These are phyloP conservation scores for Colletotrichum sp. DNA, from an alignment of 2,329 filamentous ascomycete genomes.

Conservation along the genomic window DNA sequence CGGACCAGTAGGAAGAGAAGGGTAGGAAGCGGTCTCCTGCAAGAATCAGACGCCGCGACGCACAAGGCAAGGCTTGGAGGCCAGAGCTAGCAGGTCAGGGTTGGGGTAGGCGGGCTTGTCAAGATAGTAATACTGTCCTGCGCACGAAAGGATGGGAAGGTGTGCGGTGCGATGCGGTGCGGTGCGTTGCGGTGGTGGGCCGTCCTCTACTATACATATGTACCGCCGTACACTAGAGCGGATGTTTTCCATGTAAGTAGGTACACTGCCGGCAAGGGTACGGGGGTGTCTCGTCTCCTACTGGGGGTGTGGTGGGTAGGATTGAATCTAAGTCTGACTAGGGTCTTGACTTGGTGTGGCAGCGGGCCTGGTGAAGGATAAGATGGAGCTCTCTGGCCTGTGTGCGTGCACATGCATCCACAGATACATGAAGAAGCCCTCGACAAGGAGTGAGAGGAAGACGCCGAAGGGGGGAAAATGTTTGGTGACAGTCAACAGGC, in stretches of 20 bases:
- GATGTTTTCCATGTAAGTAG: slow-evolving; percentile 7
- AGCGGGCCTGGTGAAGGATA: slow-evolving; percentile 10
- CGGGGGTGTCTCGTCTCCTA: slow-evolving; percentile 12
- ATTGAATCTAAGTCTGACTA: slow-evolving; percentile 20
- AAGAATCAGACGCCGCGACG: slow-evolving; percentile 24
- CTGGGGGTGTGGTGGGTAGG: slow-evolving; percentile 21
- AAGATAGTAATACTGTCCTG: slow-evolving; percentile 20
- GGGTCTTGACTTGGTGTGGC: slow-evolving; percentile 15
- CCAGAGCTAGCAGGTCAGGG: slow-evolving; percentile 7
- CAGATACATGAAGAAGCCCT: background rate
- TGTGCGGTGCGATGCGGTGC: background rate
- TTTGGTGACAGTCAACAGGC: background rate
- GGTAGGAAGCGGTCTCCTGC: slow-evolving; percentile 13
- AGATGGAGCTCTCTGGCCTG: slow-evolving; percentile 2
- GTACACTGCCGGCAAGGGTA: slow-evolving; percentile 21
- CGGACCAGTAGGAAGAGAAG: slow-evolving; percentile 20
- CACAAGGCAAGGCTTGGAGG: slow-evolving; percentile 18
- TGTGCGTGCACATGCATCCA: background rate
- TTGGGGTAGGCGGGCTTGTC: slow-evolving; percentile 20
- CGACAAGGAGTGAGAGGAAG: background rate
- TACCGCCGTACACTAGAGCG: slow-evolving; percentile 11
- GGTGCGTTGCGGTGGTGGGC: slow-evolving; percentile 14
- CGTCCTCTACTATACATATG: slow-evolving; percentile 18
- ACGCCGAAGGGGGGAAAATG: background rate
- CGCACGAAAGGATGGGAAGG: slow-evolving; percentile 7